Evolutionary conservation across 306 rosid genomes (phyloP).

Genomic region (Trifolium repens): DNA sequence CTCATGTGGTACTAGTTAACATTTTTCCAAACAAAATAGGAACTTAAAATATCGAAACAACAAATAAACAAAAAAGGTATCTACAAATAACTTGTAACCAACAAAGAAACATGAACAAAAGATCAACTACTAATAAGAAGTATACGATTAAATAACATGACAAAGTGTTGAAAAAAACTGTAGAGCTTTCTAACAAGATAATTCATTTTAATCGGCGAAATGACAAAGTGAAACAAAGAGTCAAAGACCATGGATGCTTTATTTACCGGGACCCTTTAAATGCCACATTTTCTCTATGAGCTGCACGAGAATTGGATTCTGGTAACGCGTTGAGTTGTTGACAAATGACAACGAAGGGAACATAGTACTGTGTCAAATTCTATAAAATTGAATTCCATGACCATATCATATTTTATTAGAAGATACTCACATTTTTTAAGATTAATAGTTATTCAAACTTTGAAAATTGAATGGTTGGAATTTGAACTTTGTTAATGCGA

Average conservation of each 20-base stretch:
- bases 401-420: background rate
- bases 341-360: slow-evolving; percentile 48
- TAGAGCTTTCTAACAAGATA: no score
- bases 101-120: no score
- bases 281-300: slow-evolving; percentile 1
- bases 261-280: background rate
- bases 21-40: no score
- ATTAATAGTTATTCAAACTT: slow-evolving; percentile 25
- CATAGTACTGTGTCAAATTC: slow-evolving; percentile 10
- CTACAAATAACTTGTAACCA: no score
- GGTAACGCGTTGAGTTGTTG: slow-evolving; percentile 43
- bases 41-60: no score
- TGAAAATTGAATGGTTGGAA: slow-evolving; percentile 40
- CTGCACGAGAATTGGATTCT: slow-evolving; percentile 40
- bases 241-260: background rate
- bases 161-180: no score
- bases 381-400: slow-evolving; percentile 22
- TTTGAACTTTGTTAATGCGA: slow-evolving; percentile 31
- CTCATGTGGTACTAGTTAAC: no score
- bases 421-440: background rate
- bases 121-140: no score
- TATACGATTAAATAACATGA: no score
- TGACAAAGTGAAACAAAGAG: no score
- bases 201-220: no score
- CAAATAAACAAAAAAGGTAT: no score